Base-by-base conservation (phyloP, 768 basidiomycete species). In the Mycena kentingensis region DNA sequence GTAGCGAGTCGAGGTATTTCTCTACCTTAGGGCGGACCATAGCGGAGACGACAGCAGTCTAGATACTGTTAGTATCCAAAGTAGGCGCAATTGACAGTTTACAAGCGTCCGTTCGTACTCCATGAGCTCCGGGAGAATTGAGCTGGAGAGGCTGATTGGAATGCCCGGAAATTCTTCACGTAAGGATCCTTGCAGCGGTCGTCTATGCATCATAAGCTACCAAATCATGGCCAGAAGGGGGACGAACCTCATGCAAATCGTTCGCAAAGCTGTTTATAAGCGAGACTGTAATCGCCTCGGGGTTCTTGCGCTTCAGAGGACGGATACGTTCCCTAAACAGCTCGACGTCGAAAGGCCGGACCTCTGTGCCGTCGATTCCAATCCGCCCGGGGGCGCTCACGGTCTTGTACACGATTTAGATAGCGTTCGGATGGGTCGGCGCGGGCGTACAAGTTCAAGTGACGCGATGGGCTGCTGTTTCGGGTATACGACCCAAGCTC, bases 321-420 rank as follows among this genome's bases (percentile, higher is more conserved):
- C 49, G 42, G 12, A 67, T 46, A 2, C 63, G 55, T 10, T 47
- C n/a, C 37, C 57, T 60, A 28, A 68, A 60, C 4, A 58, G 22
- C 38, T 43, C 24, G 31, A 46, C 57, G 28, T 68, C 63, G 32
- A 67, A 60, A 2, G 64, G 60, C 10, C 64, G 61, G 36, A 68
- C 51, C 16, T 63, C 54, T 35, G 63, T 48, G 13, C 67, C 67
- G 10, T 65, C 57, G 15, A 62, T 62, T 21, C 54, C 61, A n/a
- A 68, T 67, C 31, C 67, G 63, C 19, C 65, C 67, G 0, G 65
- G 57, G n/a, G 63, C 64, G 53, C 66, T 64, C 19, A 68, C 46
- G 12, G 67, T 68, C 65, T 67, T 16, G 10, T 25, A 10, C 13
- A 16, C 26, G 24, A 35, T 16, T 2, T 5, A 16, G 15, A 24